Conservation (phyloP, 805 yeast genomes). For the Yarrowia keelungensis region DNA sequence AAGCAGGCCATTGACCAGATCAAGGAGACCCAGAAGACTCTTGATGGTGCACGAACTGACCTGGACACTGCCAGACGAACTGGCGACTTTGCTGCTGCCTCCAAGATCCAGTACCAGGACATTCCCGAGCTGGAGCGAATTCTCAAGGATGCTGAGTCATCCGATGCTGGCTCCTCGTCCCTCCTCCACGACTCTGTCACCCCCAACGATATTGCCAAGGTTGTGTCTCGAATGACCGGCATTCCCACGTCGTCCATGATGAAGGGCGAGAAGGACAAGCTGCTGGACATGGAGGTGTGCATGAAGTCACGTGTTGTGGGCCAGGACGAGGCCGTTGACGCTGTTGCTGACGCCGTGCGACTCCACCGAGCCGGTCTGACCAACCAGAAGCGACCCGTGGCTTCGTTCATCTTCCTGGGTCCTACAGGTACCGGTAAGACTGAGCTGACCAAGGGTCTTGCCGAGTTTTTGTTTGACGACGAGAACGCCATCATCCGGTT, state of each 20-base stretch:
- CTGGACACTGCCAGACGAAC: conserved; percentile 82
- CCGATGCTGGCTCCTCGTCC: conserved; percentile 47
- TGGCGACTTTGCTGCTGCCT: conserved; percentile 87
- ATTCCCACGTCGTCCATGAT: conserved; percentile 89
- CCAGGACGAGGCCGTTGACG: conserved; percentile 91
- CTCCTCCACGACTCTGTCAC: conserved; percentile 91
- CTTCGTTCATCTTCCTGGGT: conserved; percentile 94
- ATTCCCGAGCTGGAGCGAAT: conserved; percentile 79
- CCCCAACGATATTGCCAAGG: conserved; percentile 91
- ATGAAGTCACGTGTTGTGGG: conserved; percentile 84
- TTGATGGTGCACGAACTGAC: conserved; percentile 84
- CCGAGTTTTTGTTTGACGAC: conserved; percentile 90
- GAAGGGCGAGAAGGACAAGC: conserved; percentile 93
- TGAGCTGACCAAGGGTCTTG: conserved; percentile 89
- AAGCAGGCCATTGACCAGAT: conserved; percentile 75
- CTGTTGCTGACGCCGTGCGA: conserved; percentile 93
- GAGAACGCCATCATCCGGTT: conserved; percentile 85
- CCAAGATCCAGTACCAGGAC: conserved; percentile 83
- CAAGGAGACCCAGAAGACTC: conserved; percentile 77
- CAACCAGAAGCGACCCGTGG: conserved; percentile 92
- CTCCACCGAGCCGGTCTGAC: conserved; percentile 96
- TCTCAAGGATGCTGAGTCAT: conserved; percentile 62
- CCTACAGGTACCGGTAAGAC: conserved; percentile 99
- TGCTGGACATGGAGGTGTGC: conserved; percentile 84
- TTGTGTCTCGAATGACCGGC: conserved; percentile 93